phyloP scores from a whole-genome alignment of 2,329 filamentous ascomycete species.

The Pleoardoris graminearum region DNA sequence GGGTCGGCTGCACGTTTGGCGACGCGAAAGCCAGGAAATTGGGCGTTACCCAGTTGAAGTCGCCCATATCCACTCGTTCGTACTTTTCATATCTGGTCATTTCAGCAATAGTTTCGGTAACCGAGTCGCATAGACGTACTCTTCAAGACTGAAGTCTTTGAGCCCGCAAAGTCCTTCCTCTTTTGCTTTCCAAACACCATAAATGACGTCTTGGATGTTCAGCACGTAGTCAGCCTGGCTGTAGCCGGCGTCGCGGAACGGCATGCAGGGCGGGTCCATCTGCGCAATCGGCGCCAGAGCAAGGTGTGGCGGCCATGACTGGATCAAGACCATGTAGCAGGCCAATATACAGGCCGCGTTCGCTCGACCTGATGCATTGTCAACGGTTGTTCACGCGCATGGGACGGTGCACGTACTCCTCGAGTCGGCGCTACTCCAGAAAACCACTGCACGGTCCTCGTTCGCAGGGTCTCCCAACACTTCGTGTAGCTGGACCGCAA shows the following conservation, averaged over 20 bases:
- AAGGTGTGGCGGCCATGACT: conserved; percentile 95
- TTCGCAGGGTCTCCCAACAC: conserved; percentile 90
- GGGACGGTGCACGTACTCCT: conserved; percentile 66
- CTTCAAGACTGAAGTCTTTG: conserved; percentile 92
- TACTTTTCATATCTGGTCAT: conserved; percentile 78
- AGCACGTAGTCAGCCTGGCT: conserved; percentile 96
- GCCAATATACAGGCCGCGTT: conserved; percentile 95
- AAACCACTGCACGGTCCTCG: conserved; percentile 86
- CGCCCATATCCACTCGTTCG: conserved; percentile 94
- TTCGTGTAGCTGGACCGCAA: conserved; percentile 94
- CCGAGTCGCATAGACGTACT: conserved; percentile 54
- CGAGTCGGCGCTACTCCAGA: conserved; percentile 92
- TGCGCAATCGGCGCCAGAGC: conserved; percentile 95
- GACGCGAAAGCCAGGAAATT: conserved; percentile 96
- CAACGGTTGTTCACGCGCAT: conserved; percentile 13
- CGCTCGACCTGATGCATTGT: conserved; percentile 66
- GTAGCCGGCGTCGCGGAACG: conserved; percentile 96
- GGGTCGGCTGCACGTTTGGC: conserved; percentile 78
- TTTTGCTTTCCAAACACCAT: conserved; percentile 98
- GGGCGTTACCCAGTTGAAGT: conserved; percentile 99
- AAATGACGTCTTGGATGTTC: conserved; percentile 95
- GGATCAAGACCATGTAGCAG: conserved; percentile 98
- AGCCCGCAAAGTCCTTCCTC: conserved; percentile 90
- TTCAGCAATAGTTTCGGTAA: conserved; percentile 21
- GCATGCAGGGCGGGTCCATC: conserved; percentile 96